Percentiles rank a stretch among this genome's conserved stretches.
Conservation (phyloP, 208 protist species). For the Leishmania martiniquensis region DNA sequence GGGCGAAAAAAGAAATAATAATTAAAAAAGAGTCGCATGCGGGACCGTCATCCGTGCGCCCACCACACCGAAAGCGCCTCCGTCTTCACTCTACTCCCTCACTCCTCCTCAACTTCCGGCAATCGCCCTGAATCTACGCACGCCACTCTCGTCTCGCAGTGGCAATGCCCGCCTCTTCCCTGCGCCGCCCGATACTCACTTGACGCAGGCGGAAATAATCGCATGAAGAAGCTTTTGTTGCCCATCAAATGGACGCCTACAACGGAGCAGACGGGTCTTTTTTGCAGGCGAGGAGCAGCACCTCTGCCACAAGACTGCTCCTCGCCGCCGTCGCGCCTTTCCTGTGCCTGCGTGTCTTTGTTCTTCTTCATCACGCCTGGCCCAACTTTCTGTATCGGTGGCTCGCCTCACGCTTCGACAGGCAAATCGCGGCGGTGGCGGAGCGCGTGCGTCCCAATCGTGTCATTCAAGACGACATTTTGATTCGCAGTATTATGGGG, state of each 20-base stretch:
- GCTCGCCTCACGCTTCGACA: constrained; percentile 23
- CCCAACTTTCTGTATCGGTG: constrained; percentile 38
- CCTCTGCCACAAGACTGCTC: constrained; percentile 31
- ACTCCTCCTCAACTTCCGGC: background rate
- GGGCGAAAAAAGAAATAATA: no score
- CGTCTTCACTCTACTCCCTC: background rate
- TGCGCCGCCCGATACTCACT: no score
- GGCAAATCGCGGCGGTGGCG: constrained; percentile 34
- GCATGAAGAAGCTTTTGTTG: no score
- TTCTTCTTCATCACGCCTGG: constrained; percentile 57
- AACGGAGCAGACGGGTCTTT: no score
- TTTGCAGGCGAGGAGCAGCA: background rate
- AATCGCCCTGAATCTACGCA: background rate
- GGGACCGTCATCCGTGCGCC: background rate
- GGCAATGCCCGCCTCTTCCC: no score
- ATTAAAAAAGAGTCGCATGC: no score
- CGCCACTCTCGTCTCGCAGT: background rate
- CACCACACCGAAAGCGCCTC: background rate
- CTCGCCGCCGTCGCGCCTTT: constrained; percentile 46
- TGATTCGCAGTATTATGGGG: constrained; percentile 27
- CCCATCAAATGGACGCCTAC: background rate
- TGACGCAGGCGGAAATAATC: no score
- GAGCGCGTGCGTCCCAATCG: constrained; percentile 27
- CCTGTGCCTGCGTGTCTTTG: constrained; percentile 28
- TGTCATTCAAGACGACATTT: constrained; percentile 24